Base-by-base conservation (phyloP, 129 eudicot species). In the Flaveria ramosissima region DNA sequence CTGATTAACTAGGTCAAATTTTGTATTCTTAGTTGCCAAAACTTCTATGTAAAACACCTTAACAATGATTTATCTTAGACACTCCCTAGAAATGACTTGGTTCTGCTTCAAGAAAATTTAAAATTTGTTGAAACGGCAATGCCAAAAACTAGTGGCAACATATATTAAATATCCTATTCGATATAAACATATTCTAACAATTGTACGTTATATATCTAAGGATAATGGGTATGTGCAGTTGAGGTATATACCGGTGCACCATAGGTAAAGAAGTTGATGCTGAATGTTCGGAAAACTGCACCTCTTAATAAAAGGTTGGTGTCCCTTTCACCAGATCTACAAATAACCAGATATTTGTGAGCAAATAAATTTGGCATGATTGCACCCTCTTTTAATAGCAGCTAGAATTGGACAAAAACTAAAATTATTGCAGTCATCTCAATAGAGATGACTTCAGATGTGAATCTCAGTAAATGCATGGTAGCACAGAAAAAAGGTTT, bases 231-330 rank as follows among this genome's bases (percentile, higher is more conserved):
- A 70, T 73, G 70, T 52, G 46, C 27, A 72, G 68, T 73, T 80
- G 36, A 86, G 79, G 78, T 83, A 82, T 83, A 72, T 93, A 94
- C 99, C 89, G 97, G 97, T 82, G 91, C 93, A 65, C 99, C 99
- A 83, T 94, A 94, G 70, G 99, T 94, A 89, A 94, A 91, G 83
- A 92, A 94, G 84, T 94, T 94, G 90, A 94, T 94, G 77, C 92
- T 94, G 76, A 94, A 94, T 62, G 83, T 85, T 84, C 92, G 88
- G 74, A 94, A 94, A 86, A 94, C 89, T 79, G 93, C 82, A 64
- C 93, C 93, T 78, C 96, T 86, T 65, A 94, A 70, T 66, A 94
- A 86, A 76, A 91, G 80, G 76, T 94, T 91, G 70, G 97, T 88
- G 84, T 94, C 93, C 75, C 94, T 85, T 62, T 83, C 96, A 77